Evolutionary conservation across 2,329 filamentous ascomycete species (phyloP), one percentile per base, ranked within the genome.

Genomic region (Ophidiomyces ophidiicola): DNA sequence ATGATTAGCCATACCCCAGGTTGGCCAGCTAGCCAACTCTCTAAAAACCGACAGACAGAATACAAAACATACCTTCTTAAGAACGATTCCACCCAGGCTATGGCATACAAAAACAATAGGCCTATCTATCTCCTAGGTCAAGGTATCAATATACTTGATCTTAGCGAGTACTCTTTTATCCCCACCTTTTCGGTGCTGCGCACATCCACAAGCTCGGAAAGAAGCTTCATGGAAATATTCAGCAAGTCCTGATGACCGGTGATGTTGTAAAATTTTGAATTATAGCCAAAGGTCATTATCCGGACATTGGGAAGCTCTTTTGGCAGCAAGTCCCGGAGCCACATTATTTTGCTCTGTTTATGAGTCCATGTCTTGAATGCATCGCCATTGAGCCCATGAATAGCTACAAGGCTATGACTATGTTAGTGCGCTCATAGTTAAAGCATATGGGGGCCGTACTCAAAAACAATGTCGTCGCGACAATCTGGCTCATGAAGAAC

Each of bases 31-130:
- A 45, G 30, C 43, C 39, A 8, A 44, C 45, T 24, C 33, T 46
- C 24, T 3, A 18, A 19, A 2, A 3, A 28, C 12, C 21, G 23
- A 4, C 25, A 36, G 45, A 51, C 24, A 53, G 53, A 28, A 49
- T 52, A 14, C 47, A 42, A 24, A 60, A 46, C 10, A 53, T 8
- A 35, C 58, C 37, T 53, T 50, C 44, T 63, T 63, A 5, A 54
- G 52, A n/a, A 62, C 40, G n/a, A 61, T 42, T 2, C 59, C 59
- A 6, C 60, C 59, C 30, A 62, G 39, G 12, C 57, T 54, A 49
- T 63, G 58, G 41, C 59, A 61, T 32, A 63, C 35, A 40, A 63
- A 62, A 26, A 62, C 56, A 25, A 63, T 54, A 6, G 59, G 58
- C 23, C 56, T 49, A 5, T 4, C 10, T 3, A 12, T 14, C 24